Base-by-base conservation (phyloP, 495 filamentous ascomycete genomes). In the Niebla homalea region DNA sequence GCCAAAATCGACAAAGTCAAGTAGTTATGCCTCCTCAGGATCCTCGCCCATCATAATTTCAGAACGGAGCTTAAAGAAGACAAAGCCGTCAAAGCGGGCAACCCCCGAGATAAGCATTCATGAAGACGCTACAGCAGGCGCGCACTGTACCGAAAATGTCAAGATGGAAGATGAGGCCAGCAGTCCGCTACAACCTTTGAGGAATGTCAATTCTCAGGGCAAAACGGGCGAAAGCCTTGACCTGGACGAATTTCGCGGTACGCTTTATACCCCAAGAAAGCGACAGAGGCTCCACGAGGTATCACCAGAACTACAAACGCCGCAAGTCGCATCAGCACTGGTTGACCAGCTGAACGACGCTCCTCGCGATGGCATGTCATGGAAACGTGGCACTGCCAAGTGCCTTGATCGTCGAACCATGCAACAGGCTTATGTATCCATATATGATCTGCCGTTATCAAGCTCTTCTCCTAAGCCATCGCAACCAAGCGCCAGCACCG, bases 171-270 rank as follows among this genome's bases (percentile, higher is more conserved):
- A 44, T 6, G 16, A 21, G 8, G 55, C 58, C n/a, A 60, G 53
- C 43, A 56, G 52, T 42, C 58, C 58, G 19, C 22, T 45, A 38
- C 32, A 36, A 16, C 45, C 36, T 11, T 19, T 22, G 36, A 39
- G 25, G 25, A 12, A 29, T 35, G 6, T 35, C 22, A 19, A 22
- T 21, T 41, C 20, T n/a, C 23, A 19, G 12, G 11, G 29, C 16
- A 39, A 42, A 21, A 14, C 46, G 8, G 48, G 49, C 22, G 58
- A 57, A 21, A 88, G 82, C 48, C 73, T 87, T 29, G 86, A 92
- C 62, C 70, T 90, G 11, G 85, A 92, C 63, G 78, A 83, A 46
- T 74, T 84, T 43, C 79, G 77, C 20, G 62, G 67, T 43, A 70
- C 64, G 48, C 69, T 85, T 25, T 68, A 69, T 12, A 90, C 87